These are phyloP conservation scores for Tricholoma matsutake DNA, from an alignment of 768 basidiomycete genomes.

Conservation along the genomic window DNA sequence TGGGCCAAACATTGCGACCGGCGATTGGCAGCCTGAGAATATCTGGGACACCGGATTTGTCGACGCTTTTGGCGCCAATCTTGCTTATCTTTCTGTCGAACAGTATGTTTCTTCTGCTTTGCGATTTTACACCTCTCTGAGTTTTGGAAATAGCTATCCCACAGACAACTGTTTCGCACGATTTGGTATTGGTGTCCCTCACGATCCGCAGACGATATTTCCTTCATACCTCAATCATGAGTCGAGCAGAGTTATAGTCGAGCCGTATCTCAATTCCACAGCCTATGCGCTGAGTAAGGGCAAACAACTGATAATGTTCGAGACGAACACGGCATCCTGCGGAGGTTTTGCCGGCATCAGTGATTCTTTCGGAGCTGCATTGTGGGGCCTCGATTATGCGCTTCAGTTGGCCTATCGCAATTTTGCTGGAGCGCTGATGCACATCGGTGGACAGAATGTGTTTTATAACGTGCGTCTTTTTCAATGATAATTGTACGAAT, in stretches of 20 bases:
- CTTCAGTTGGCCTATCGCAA: constrained; percentile 56
- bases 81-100: constrained; percentile 53
- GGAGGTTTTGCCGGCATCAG: constrained; percentile 65
- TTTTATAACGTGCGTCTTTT: constrained; percentile 56
- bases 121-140: constrained; percentile 7
- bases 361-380: constrained; percentile 58
- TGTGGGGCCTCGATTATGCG: constrained; percentile 64
- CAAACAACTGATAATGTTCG: constrained; percentile 60
- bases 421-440: constrained; percentile 46
- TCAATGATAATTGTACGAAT: constrained; percentile 7
- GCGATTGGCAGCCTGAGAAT: constrained; percentile 49
- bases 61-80: constrained; percentile 33
- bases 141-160: constrained; percentile 46
- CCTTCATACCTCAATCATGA: constrained; percentile 62
- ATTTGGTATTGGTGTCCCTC: constrained; percentile 40
- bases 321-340: constrained; percentile 69
- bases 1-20: constrained; percentile 52
- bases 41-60: constrained; percentile 57
- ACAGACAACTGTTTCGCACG: constrained; percentile 58
- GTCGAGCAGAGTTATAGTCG: constrained; percentile 46
- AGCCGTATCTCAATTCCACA: constrained; percentile 50
- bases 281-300: constrained; percentile 37
- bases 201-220: constrained; percentile 46
- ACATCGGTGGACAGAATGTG: constrained; percentile 62
- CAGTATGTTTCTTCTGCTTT: constrained; percentile 35